Conservation (phyloP, 2,329 filamentous ascomycete genomes). For the Fusarium siculi region DNA sequence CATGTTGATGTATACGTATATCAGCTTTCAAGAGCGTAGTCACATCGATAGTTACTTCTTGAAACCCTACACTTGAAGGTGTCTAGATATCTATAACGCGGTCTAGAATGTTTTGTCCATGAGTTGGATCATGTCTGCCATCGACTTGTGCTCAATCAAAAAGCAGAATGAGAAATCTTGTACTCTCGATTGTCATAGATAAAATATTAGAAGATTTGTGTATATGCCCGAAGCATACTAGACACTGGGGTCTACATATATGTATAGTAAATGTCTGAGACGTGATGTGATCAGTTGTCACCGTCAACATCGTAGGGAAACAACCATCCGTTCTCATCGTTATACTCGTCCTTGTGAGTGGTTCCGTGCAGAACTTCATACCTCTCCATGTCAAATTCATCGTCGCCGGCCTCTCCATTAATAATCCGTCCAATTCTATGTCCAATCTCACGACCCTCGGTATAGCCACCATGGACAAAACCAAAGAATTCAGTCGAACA, state of each 20-base stretch:
- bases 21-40: neutral
- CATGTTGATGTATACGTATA: neutral
- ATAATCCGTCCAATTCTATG: neutral
- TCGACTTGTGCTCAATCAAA: too few relatives aligned
- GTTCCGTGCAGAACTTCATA: neutral
- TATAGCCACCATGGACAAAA: neutral
- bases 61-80: rapidly evolving
- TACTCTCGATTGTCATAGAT: rapidly evolving
- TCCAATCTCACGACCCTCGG: neutral
- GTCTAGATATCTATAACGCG: too few relatives aligned
- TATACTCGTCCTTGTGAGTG: neutral
- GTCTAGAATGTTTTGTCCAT: neutral
- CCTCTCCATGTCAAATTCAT: neutral
- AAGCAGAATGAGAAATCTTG: rapidly evolving
- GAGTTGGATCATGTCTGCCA: rapidly evolving
- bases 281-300: neutral
- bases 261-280: neutral
- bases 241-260: neutral
- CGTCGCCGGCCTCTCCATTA: neutral
- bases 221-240: neutral
- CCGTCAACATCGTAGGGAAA: neutral
- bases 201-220: neutral
- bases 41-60: neutral
- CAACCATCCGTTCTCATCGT: neutral
- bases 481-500: neutral